phyloP scores from a whole-genome alignment of 306 rosid species.

The Castanospermum australe region DNA sequence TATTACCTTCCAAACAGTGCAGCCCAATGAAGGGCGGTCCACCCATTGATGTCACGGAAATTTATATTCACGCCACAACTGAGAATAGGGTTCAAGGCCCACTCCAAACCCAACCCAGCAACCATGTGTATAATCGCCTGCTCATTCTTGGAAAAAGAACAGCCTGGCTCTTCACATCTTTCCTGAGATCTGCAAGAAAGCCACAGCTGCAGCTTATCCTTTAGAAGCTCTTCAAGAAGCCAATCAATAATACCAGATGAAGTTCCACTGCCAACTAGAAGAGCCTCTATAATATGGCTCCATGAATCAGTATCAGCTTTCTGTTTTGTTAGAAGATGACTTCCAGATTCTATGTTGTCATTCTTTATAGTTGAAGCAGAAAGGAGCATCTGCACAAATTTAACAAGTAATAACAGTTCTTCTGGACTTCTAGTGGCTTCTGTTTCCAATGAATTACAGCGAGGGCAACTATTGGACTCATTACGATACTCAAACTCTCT shows the following conservation, averaged over 20 bases:
- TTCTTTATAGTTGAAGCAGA: constrained; percentile 43
- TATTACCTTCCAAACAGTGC: constrained; percentile 92
- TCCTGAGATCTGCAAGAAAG: constrained; percentile 55
- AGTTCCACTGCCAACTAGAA: constrained; percentile 66
- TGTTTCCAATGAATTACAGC: constrained; percentile 40
- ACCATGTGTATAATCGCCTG: constrained; percentile 89
- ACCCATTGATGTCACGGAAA: constrained; percentile 93
- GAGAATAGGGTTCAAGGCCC: constrained; percentile 89
- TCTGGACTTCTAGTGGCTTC: constrained; percentile 63
- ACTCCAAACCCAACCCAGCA: constrained; percentile 89
- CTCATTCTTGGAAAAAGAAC: constrained; percentile 84
- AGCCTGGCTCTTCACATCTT: constrained; percentile 45
- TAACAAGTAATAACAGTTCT: constrained; percentile 83
- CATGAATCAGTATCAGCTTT: constrained; percentile 65
- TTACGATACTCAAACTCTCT: constrained; percentile 77
- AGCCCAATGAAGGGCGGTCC: constrained; percentile 98
- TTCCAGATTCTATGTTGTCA: constrained; percentile 43
- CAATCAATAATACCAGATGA: constrained; percentile 66
- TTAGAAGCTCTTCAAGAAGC: constrained; percentile 87
- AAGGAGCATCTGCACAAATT: constrained; percentile 73
- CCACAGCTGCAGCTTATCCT: constrained; percentile 79
- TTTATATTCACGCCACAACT: constrained; percentile 72
- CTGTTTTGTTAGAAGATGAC: constrained; percentile 27
- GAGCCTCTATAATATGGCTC: constrained; percentile 63
- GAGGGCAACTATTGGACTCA: constrained; percentile 41